Conservation (phyloP, 176 grass and related monocot genomes). For the Alloteropsis semialata region DNA sequence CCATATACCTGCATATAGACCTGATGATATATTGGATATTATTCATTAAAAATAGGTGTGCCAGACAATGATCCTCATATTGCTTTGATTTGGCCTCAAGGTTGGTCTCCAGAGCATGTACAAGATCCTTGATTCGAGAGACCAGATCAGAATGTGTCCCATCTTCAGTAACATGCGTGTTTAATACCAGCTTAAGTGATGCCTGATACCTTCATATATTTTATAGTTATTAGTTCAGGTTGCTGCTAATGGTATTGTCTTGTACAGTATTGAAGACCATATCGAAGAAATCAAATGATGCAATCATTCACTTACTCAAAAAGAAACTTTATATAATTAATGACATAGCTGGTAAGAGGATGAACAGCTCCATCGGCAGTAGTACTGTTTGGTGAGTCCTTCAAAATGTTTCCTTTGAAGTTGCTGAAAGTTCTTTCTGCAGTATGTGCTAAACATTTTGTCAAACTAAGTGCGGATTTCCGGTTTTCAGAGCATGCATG, state of each 20-base stretch:
- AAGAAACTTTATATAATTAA: slow-evolving; percentile 56
- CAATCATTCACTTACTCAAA: slow-evolving; percentile 54
- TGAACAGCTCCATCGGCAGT: slow-evolving; percentile 49
- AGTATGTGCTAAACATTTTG: slow-evolving; percentile 38
- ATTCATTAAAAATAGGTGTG: slow-evolving; percentile 73
- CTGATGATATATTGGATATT: slow-evolving; percentile 73
- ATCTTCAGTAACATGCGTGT: slow-evolving; percentile 37
- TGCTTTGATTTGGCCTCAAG: slow-evolving; percentile 57
- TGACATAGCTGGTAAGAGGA: slow-evolving; percentile 59
- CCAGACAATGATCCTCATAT: slow-evolving; percentile 42
- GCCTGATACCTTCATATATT: slow-evolving; percentile 49
- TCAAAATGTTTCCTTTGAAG: slow-evolving; percentile 56
- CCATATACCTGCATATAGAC: slow-evolving; percentile 56
- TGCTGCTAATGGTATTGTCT: background rate
- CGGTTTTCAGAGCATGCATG: slow-evolving; percentile 37
- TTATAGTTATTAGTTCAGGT: background rate
- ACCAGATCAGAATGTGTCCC: slow-evolving; percentile 40
- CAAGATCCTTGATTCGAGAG: slow-evolving; percentile 35
- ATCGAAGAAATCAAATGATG: background rate
- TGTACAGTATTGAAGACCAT: background rate
- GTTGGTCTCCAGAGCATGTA: slow-evolving; percentile 64
- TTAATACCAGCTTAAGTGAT: slow-evolving; percentile 45
- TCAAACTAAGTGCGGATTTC: slow-evolving; percentile 38
- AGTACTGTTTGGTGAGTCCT: slow-evolving; percentile 40
- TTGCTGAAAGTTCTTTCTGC: slow-evolving; percentile 35